Evolutionary conservation across 345 rosid species (phyloP).

Genomic region (Atalantia buxifolia): DNA sequence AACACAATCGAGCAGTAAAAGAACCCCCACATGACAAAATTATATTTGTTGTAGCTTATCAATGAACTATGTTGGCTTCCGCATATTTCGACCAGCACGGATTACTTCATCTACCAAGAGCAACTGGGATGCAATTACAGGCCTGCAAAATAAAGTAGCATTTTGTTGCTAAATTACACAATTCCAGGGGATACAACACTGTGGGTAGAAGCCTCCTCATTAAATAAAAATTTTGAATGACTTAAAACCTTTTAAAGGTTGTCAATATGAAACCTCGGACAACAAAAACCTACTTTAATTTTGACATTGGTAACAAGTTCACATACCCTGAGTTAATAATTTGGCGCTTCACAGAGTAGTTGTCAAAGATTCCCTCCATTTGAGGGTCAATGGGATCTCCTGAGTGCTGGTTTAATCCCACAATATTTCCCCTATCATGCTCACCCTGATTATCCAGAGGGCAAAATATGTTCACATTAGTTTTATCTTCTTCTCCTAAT

Average conservation of each 20-base stretch:
- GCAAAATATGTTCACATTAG: neutral
- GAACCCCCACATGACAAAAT: neutral
- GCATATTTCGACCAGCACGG: slow-evolving; percentile 95
- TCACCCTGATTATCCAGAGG: slow-evolving; percentile 56
- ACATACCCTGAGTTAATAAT: slow-evolving; percentile 87
- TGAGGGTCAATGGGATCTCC: slow-evolving; percentile 91
- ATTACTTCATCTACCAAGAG: slow-evolving; percentile 96
- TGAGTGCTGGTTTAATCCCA: slow-evolving; percentile 76
- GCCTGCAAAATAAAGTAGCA: slow-evolving; percentile 47
- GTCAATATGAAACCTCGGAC: neutral
- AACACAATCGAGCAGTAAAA: neutral
- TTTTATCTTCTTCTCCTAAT: neutral
- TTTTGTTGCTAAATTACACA: neutral
- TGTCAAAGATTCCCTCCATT: slow-evolving; percentile 91
- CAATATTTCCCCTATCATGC: slow-evolving; percentile 87
- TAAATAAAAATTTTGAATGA: neutral
- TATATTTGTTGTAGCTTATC: neutral
- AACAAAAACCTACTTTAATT: neutral
- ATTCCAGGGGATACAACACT: neutral
- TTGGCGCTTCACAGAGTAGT: slow-evolving; percentile 94
- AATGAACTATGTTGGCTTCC: slow-evolving; percentile 72
- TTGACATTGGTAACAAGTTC: neutral
- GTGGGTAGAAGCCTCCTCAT: too few species aligned
- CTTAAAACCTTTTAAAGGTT: neutral
- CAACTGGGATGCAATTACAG: slow-evolving; percentile 90